Evolutionary conservation across 1,284 basidiomycete species (phyloP), one percentile per base, ranked within the genome.

Genomic region (Melampsora occidentalis): DNA sequence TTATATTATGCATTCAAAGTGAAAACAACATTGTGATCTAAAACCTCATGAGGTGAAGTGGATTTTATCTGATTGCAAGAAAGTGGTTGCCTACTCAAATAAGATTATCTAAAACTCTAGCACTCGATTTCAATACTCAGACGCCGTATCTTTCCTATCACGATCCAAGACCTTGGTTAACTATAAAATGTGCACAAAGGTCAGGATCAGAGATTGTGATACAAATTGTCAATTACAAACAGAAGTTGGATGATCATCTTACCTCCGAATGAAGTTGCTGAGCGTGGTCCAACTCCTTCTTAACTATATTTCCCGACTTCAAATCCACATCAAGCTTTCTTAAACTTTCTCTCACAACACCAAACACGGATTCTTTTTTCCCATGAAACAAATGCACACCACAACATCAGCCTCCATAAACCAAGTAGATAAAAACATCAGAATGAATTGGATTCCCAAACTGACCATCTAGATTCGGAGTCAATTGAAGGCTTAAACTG

Each of bases 211-310:
- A n/a, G 22, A 59, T 28, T 7, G 5, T 10, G 5, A 59, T 59
- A n/a, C 14, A 10, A n/a, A 46, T 46, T 16, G 18, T 59, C n/a
- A 59, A 25, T 4, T 20, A 57, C 51, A 9, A 2, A 5, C 2
- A 57, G 9, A 16, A 18, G 49, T 57, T 57, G 25, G 16, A 59
- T 9, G 18, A 10, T n/a, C 4, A 59, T 28, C 53, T 25, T 16
- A 67, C 42, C 42, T 67, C 65, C 22, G 14, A 46, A 33, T 49
- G 73, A 18, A 76, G 35, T n/a, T 53, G 73, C 16, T 69, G 33
- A 6, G 73, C 73, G 49, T 76, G 73, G 0, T 63, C 73, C 1
- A 63, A 22, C 59, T 76, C 73, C 35, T 76, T 76, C 12, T 68
- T 51, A 46, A 66, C 59, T 5, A 69, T 69, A 3, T n/a, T 42